These are phyloP conservation scores for Exophiala sp. DNA, from an alignment of 2,329 filamentous ascomycete genomes.

Conservation along the genomic window DNA sequence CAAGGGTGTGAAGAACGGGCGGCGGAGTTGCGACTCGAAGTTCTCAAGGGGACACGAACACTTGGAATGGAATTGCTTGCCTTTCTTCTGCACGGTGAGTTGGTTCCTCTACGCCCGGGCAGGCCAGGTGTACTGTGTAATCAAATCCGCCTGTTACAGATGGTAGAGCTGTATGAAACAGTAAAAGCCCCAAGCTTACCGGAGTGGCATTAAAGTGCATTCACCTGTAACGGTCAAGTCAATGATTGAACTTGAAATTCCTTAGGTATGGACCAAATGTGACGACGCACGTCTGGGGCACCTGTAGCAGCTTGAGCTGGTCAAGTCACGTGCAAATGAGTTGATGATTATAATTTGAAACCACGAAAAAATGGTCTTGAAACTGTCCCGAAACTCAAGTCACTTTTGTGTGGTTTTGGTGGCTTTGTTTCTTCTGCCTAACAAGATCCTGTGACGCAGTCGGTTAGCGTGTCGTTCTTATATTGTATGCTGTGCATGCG, in stretches of 20 bases:
- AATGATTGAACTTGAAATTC: too few species aligned
- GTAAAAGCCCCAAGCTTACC: too few species aligned
- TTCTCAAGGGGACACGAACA: background rate
- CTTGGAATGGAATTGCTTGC: background rate
- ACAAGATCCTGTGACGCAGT: slow-evolving; percentile 1
- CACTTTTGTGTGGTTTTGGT: slow-evolving; percentile 8
- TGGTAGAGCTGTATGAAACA: too few species aligned
- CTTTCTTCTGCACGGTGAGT: background rate
- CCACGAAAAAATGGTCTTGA: slow-evolving; percentile 13
- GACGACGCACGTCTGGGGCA: too few species aligned
- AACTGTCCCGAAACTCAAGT: slow-evolving; percentile 18
- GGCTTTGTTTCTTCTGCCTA: background rate
- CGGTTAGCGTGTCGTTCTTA: slow-evolving; percentile 38
- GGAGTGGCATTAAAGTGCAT: too few species aligned
- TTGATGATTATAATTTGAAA: background rate
- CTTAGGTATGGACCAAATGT: too few species aligned
- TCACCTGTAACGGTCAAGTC: too few species aligned
- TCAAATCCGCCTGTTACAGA: background rate
- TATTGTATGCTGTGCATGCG: slow-evolving; percentile 30
- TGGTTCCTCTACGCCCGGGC: background rate
- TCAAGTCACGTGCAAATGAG: slow-evolving; percentile 11
- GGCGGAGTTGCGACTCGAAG: background rate
- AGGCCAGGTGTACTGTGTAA: background rate
- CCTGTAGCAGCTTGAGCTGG: background rate
- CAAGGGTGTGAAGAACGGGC: background rate